Evolutionary conservation across 345 rosid genomes (phyloP).

Genomic region (Melaleuca alternifolia): DNA sequence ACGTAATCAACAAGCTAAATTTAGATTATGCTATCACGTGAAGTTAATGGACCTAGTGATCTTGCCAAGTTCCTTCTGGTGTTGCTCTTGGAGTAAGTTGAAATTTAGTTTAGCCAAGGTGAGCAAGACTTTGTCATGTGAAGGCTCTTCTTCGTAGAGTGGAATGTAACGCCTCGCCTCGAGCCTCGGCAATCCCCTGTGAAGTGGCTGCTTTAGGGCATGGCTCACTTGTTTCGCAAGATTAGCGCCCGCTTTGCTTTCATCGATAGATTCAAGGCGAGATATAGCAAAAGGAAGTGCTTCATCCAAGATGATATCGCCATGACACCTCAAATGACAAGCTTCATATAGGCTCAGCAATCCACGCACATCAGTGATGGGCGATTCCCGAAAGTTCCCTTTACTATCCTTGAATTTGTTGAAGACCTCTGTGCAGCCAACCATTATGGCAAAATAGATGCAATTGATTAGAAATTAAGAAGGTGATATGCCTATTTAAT

Average conservation of each 20-base stretch:
- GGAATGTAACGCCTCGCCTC: background rate
- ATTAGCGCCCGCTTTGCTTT: background rate
- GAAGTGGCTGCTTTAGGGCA: background rate
- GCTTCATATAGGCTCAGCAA: slow-evolving; percentile 3
- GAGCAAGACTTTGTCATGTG: background rate
- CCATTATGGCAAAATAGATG: background rate
- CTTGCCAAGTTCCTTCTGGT: background rate
- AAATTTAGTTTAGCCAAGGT: slow-evolving; percentile 4
- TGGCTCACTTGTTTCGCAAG: background rate
- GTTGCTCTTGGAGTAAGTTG: background rate
- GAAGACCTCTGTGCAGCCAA: background rate
- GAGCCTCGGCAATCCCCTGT: background rate
- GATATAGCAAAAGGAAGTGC: background rate
- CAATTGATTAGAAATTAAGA: background rate
- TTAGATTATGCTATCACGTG: background rate
- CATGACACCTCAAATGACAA: background rate
- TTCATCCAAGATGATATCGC: slow-evolving; percentile 3
- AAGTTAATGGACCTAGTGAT: background rate
- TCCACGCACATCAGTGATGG: background rate
- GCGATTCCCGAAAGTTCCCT: background rate
- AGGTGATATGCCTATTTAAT: background rate
- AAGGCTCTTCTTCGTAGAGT: background rate
- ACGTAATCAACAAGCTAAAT: background rate
- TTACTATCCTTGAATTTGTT: background rate
- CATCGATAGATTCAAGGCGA: background rate